phyloP scores from a whole-genome alignment of 2,329 filamentous ascomycete genomes.

The Arachnopeziza araneosa region DNA sequence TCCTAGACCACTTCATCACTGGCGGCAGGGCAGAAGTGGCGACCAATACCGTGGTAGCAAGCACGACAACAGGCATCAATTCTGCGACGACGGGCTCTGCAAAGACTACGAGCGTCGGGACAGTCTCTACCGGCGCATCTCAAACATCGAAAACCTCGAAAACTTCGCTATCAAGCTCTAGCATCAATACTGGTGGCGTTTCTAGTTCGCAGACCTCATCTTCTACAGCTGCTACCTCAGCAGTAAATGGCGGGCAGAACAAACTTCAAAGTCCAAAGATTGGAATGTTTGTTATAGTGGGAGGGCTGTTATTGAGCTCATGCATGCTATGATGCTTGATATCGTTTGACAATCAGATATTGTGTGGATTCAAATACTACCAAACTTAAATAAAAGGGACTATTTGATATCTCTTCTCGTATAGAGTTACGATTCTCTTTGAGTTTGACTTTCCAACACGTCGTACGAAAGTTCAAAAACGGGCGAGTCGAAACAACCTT shows the following conservation, averaged over 20 bases:
- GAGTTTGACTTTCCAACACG: no score
- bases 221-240: background rate
- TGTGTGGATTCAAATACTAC: no score
- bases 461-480: no score
- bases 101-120: background rate
- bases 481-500: no score
- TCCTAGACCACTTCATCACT: background rate
- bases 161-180: background rate
- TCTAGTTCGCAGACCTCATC: background rate
- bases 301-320: background rate
- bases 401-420: no score
- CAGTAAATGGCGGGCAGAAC: background rate
- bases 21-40: background rate
- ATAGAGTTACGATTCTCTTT: no score
- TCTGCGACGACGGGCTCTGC: background rate
- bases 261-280: background rate
- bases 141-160: background rate
- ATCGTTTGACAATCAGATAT: background rate
- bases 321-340: background rate
- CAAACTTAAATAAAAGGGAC: no score
- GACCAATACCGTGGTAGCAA: background rate
- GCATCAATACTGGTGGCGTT: background rate
- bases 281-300: background rate
- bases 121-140: background rate
- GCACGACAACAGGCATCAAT: background rate